Evolutionary conservation across 202 grass and related monocot genomes (phyloP).

Genomic region (Elaeis oleifera): DNA sequence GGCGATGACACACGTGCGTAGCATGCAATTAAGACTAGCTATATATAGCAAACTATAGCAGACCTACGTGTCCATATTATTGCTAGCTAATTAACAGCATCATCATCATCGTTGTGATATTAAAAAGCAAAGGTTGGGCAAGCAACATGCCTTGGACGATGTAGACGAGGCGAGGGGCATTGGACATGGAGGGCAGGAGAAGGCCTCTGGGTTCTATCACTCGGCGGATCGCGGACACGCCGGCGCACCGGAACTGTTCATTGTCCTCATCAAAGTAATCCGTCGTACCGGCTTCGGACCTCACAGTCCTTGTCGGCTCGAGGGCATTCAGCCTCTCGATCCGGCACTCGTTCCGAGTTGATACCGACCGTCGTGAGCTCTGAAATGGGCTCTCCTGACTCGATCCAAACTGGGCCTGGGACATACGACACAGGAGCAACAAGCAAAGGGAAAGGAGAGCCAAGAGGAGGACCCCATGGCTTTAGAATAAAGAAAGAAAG

Average conservation of each 20-base stretch:
- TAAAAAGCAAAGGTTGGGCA: too few species aligned
- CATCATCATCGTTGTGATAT: too few species aligned
- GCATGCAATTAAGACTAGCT: too few species aligned
- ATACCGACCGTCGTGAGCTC: not conserved
- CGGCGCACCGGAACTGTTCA: constrained; percentile 24
- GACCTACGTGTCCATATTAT: too few species aligned
- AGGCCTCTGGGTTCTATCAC: constrained; percentile 22
- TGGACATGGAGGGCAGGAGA: constrained; percentile 18
- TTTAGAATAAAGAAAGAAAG: not conserved
- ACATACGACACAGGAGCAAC: constrained; percentile 14
- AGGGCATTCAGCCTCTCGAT: constrained; percentile 16
- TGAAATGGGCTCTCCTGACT: not conserved
- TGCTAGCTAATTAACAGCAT: too few species aligned
- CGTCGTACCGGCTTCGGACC: constrained; percentile 13
- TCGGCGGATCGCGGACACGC: constrained; percentile 8
- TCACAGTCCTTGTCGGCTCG: not conserved
- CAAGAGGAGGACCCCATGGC: not conserved
- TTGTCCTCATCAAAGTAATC: constrained; percentile 20
- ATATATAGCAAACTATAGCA: too few species aligned
- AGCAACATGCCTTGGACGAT: constrained; percentile 14
- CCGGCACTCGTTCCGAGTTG: not conserved
- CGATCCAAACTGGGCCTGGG: constrained; percentile 12
- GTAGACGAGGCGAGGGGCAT: constrained; percentile 27
- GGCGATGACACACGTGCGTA: not conserved
- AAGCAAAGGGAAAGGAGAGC: constrained; percentile 9